Conservation (phyloP, 169 alveolate species). For the Plasmodium falciparum region DNA sequence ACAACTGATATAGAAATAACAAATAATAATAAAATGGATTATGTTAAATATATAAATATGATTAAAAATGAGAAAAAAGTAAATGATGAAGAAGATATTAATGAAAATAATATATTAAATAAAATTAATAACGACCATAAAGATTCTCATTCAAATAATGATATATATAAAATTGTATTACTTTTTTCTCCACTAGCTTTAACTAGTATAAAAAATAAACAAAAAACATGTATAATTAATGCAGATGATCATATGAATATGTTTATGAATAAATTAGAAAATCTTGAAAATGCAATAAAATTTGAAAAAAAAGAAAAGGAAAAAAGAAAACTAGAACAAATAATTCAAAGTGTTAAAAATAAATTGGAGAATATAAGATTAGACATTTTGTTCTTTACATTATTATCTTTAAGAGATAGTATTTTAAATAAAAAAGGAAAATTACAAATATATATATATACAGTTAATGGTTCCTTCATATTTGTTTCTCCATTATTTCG, state of each 20-base stretch:
- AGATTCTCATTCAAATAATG: neutral
- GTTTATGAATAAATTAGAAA: constrained; percentile 26
- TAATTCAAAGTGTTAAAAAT: constrained; percentile 30
- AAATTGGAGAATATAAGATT: constrained; percentile 36
- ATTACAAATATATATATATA: constrained; percentile 80
- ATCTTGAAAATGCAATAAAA: neutral
- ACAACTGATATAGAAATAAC: neutral
- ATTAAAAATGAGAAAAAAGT: constrained; percentile 15
- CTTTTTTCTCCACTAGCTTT: constrained; percentile 61
- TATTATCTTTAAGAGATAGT: constrained; percentile 82
- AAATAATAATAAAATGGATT: constrained; percentile 10
- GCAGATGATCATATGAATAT: constrained; percentile 71
- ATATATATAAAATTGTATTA: constrained; percentile 24
- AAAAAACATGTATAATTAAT: constrained; percentile 40
- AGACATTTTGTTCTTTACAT: constrained; percentile 80
- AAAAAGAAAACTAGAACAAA: constrained; percentile 13
- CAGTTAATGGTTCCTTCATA: constrained; percentile 76
- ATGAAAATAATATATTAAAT: neutral
- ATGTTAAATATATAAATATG: constrained; percentile 15
- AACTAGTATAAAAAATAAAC: constrained; percentile 42
- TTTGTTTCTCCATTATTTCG: constrained; percentile 82
- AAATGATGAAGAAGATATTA: neutral
- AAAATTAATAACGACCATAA: too few relatives aligned
- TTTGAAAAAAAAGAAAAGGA: constrained; percentile 25
- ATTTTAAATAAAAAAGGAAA: constrained; percentile 81